Base-by-base conservation (phyloP, 495 filamentous ascomycete genomes). In the Podospora conica region DNA sequence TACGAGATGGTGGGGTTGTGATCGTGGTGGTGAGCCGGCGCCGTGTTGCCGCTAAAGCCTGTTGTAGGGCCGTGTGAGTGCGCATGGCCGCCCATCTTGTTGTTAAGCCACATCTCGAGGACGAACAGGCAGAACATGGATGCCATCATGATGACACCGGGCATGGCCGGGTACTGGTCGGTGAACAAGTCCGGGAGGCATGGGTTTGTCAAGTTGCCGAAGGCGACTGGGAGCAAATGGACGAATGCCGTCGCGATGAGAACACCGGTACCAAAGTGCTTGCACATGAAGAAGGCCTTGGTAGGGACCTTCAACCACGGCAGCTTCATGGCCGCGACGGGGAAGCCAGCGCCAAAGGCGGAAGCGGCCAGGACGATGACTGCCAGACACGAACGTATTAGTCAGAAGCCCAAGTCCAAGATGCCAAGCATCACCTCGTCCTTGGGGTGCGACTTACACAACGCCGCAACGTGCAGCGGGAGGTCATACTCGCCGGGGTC, bases 231-330 rank as follows among this genome's bases (percentile, higher is more conserved):
- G 23, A 87, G 79, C 69, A 86, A 77, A 76, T 91, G 88, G 22
- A 90, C 80, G 64, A 90, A 90, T 10, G 87, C 87, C 1, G 88
- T 91, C 23, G 88, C 85, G 58, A 91, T 76, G 58, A 91, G 83
- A 29, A 90, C 84, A 23, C 88, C 88, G 8, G 88, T 89, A 58
- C 88, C 88, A 66, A 91, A 90, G 66, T 91, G 87, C 67, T 83
- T 83, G 70, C 81, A 81, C 61, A 79, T 74, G 68, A 85, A 85
- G 74, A 85, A 84, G 53, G 81, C 69, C 74, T 78, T 83, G 10
- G 74, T 69, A 9, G 83, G 83, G 28, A 85, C 81, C 69, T 82
- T 82, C 68, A 85, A 68, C 81, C 81, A 84, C 20, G 68, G 79
- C 61, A 84, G 73, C 71, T 83, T 84, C 76, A 83, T 84, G 0